Base-by-base conservation (phyloP, 2,329 filamentous ascomycete species). In the Botrytis sinoallii region DNA sequence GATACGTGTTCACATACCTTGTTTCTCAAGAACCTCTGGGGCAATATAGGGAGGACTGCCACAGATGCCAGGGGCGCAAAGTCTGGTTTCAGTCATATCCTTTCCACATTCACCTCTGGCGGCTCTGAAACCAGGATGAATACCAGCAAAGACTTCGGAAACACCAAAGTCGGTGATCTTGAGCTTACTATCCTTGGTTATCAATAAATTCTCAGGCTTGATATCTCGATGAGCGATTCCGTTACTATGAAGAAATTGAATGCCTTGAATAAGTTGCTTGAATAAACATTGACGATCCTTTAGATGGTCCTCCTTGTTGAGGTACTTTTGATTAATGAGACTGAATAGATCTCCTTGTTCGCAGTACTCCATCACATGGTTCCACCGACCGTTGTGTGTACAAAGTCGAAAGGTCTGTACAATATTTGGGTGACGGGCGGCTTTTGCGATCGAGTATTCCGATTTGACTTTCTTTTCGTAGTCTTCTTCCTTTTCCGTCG, bases 91-190 rank as follows among this genome's bases (percentile, higher is more conserved):
- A 42, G 87, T 87, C 89, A 95, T 93, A 77, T 91, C 88, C 79
- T 88, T 88, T 66, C 92, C 92, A 81, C 92, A 95, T 79, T 92
- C 87, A 72, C 92, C 92, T 70, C 90, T 89, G 20, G 92, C 88
- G 78, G 91, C 89, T 74, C 92, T 88, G 59, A 94, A 84, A 44
- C 93, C 94, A 0, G 93, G 94, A 81, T 97, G 93, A 69, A 91
- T 90, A 57, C 93, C 94, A 71, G 87, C 89, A 80, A 97, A 97
- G 29, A 97, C 92, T 81, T 96, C 93, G 0, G 93, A 94, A 22
- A 95, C 93, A 71, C 94, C 94, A 83, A 97, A 97, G 81, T 97
- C 94, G 68, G 93, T 94, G 74, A 97, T 95, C 84, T 97, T 97
- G 73, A 97, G 86, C 81, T 93, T 91, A 80, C 93, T 93, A 74